Evolutionary conservation across 805 yeast species (phyloP).

Genomic region (Starmerella asiatica): DNA sequence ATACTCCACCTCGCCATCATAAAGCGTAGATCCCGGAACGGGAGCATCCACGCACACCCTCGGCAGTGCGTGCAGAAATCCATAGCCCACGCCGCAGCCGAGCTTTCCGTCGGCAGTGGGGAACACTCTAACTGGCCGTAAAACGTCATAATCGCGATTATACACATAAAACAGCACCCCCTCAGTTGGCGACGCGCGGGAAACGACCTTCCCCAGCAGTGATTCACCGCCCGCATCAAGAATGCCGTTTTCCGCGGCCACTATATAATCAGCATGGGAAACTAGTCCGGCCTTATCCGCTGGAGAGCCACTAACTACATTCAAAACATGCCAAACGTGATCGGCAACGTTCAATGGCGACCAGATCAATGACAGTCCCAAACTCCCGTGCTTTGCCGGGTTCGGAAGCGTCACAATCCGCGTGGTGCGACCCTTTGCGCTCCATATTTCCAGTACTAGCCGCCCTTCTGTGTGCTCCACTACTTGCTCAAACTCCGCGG

Average conservation of each 20-base stretch:
- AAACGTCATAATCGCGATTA: constrained; percentile 73
- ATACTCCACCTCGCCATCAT: constrained; percentile 11
- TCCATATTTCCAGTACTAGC: constrained; percentile 58
- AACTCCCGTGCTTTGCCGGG: constrained; percentile 23
- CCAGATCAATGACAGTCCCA: constrained; percentile 52
- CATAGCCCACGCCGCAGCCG: constrained; percentile 94
- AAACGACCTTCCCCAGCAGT: constrained; percentile 50
- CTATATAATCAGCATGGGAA: constrained; percentile 75
- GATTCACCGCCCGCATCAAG: constrained; percentile 81
- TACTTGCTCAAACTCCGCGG: constrained; percentile 11
- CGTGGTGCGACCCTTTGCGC: constrained; percentile 52
- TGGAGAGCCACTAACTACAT: constrained; percentile 61
- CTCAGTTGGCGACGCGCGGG: constrained; percentile 33
- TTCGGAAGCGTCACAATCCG: constrained; percentile 17
- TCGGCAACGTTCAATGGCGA: constrained; percentile 64
- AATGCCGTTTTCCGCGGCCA: constrained; percentile 78
- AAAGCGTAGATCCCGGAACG: constrained; percentile 20
- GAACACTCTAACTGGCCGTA: constrained; percentile 74
- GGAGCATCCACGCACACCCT: constrained; percentile 30
- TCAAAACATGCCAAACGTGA: constrained; percentile 74
- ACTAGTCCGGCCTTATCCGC: constrained; percentile 71
- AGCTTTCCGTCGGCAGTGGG: constrained; percentile 68
- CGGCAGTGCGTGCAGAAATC: constrained; percentile 76
- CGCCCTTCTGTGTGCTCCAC: constrained; percentile 17
- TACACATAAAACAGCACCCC: constrained; percentile 47